Evolutionary conservation across 768 basidiomycete genomes (phyloP).

Genomic region (Hygrocybe punicea): DNA sequence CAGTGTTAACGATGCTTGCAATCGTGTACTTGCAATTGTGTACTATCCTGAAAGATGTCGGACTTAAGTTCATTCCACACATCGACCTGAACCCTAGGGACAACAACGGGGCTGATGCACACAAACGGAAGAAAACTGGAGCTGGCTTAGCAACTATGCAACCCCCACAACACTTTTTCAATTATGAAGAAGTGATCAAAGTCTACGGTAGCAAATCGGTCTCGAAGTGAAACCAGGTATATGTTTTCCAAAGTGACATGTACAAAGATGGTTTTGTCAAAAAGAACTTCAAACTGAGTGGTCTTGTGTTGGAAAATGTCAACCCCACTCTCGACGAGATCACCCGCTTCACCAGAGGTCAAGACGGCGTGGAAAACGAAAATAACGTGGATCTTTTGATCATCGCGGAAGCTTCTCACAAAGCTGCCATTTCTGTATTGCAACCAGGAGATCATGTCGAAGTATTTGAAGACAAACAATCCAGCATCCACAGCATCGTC

Average conservation of each 20-base stretch:
- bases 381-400: conserved; percentile 79
- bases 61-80: conserved; percentile 92
- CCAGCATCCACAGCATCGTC: conserved; percentile 88
- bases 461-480: conserved; percentile 94
- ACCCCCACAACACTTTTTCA: conserved; percentile 90
- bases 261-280: conserved; percentile 94
- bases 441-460: conserved; percentile 98
- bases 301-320: conserved; percentile 79
- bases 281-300: conserved; percentile 87
- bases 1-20: too few species aligned
- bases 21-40: too few species aligned
- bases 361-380: conserved; percentile 62
- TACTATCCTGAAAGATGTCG: too few species aligned
- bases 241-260: conserved; percentile 88
- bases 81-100: conserved; percentile 94
- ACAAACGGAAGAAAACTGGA: conserved; percentile 73
- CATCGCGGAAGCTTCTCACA: conserved; percentile 88
- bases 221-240: conserved; percentile 67
- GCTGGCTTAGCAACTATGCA: conserved; percentile 57
- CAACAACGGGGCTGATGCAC: conserved; percentile 57
- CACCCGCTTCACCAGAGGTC: conserved; percentile 77
- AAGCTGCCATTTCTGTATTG: conserved; percentile 85
- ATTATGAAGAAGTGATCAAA: conserved; percentile 86
- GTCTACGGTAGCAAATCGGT: conserved; percentile 79
- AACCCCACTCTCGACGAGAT: conserved; percentile 97